Percentiles rank a stretch among this genome's conserved stretches.
Conservation (phyloP, 2,329 filamentous ascomycete species). For the Fusarium mundagurra region DNA sequence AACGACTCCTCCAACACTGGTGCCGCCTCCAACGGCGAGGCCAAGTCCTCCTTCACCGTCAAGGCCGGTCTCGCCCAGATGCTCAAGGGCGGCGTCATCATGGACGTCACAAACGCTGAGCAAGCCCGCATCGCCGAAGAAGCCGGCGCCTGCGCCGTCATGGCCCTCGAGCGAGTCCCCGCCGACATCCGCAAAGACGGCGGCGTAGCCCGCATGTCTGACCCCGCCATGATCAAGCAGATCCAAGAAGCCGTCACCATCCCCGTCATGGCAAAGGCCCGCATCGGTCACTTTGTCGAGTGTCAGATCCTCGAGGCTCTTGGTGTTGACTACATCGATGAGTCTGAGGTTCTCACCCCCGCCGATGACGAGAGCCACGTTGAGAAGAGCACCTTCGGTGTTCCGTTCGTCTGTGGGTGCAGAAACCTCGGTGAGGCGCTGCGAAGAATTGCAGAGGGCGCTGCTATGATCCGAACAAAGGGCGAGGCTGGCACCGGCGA, state of each 20-base stretch:
- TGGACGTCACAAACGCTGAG: slow-evolving; percentile 95
- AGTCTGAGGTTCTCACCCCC: slow-evolving; percentile 96
- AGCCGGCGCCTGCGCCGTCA: slow-evolving; percentile 94
- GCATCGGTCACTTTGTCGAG: slow-evolving; percentile 98
- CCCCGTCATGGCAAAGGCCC: slow-evolving; percentile 98
- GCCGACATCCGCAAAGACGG: slow-evolving; percentile 94
- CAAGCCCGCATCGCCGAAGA: slow-evolving; percentile 98
- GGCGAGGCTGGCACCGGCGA: slow-evolving; percentile 97
- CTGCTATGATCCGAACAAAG: slow-evolving; percentile 99
- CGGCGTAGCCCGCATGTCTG: slow-evolving; percentile 96
- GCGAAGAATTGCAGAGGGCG: slow-evolving; percentile 88
- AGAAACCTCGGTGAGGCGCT: slow-evolving; percentile 93
- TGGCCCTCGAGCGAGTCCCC: slow-evolving; percentile 97
- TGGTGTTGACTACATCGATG: slow-evolving; percentile 97
- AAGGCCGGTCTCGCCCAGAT: slow-evolving; percentile 97
- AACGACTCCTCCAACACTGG: slow-evolving; percentile 46
- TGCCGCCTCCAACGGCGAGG: slow-evolving; percentile 46
- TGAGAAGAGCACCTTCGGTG: slow-evolving; percentile 82
- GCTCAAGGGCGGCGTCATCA: slow-evolving; percentile 99
- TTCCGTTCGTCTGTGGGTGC: slow-evolving; percentile 96
- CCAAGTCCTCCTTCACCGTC: slow-evolving; percentile 76
- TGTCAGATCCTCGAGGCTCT: slow-evolving; percentile 97
- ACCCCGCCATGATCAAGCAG: slow-evolving; percentile 92
- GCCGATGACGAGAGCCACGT: slow-evolving; percentile 93
- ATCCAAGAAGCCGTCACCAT: slow-evolving; percentile 96